Base-by-base conservation (phyloP, 148 eudicot genomes). In the Rhododendron molle region DNA sequence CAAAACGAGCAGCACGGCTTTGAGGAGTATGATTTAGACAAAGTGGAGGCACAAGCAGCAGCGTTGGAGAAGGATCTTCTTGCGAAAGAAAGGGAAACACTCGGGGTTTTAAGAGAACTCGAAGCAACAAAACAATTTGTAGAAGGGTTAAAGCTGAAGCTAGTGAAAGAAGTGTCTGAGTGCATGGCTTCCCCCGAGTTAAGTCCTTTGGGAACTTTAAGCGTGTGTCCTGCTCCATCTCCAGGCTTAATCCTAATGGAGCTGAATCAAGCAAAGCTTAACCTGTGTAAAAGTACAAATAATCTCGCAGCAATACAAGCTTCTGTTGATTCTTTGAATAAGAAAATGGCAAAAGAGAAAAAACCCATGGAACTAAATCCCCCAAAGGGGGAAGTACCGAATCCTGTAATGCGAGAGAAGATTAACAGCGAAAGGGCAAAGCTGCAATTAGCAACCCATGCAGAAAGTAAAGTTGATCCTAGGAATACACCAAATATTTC, bases 221-320 rank as follows among this genome's bases (percentile, higher is more conserved):
- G 84, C 71, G 84, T 86, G 44, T 80, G 88, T 78, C 88, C 94
- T 2, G n/a, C 88, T 49, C 86, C 91, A 2, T 86, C 94, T 8
- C 90, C 93, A 20, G 92, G 89, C 23, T 81, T 89, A 28, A 92
- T 94, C 80, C 83, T 91, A 88, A 88, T 87, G 90, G 97, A 96
- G 83, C 62, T 96, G 84, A 93, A 94, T 84, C 96, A 95, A 76
- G 93, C 98, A 5, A 96, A 93, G 82, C 81, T 85, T 16, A 90
- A 91, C 86, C 93, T 96, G 34, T 90, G 85, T 76, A 89, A 86
- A 58, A 96, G 86, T 28, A 92, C 93, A 0, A 87, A 84, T 46
- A 94, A 96, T 43, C 95, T 96, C 58, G 94, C 94, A 47, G 86
- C 88, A 6, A 94, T 96, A 81, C 91, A 91, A 26, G 91, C 93